Evolutionary conservation across 1,284 basidiomycete genomes (phyloP), one percentile per base, ranked within the genome.

Genomic region (Pseudozyma pruni): DNA sequence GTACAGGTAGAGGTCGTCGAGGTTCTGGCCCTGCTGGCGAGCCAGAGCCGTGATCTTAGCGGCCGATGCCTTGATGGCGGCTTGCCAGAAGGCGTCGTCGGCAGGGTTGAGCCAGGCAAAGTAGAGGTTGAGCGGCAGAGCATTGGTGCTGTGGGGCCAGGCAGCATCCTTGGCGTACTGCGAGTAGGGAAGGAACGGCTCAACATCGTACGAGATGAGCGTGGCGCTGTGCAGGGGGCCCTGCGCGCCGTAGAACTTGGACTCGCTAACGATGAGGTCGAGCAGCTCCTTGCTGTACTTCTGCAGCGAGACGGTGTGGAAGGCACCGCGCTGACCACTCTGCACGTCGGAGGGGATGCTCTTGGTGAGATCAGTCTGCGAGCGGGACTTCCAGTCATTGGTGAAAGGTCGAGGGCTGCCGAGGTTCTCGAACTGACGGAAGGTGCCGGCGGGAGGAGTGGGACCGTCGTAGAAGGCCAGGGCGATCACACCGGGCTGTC

Each of bases 81-180:
- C 39, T 4, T 25, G 44, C 62, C 64, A 78, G 39, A 67, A 78
- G 0, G 32, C 59, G 35, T 78, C 75, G 16, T 78, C 63, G 14
- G 41, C 39, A 5, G 70, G 55, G 52, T 75, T 64, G 35, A 42
- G 41, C 75, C 75, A 78, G 20, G 63, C 53, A 45, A 73, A 74
- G 61, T 75, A 78, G 25, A 78, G 50, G 57, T 72, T 69, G 22
- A 78, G 56, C n/a, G 72, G 75, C n/a, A 72, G 57, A 0, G 76
- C 68, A 22, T 64, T 60, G 40, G 60, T 69, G 11, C 27, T 54
- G 57, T 78, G 74, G 3, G 63, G 61, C 59, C 61, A 78, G 11
- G 70, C 74, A 17, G 64, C 50, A 4, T 70, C 66, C 17, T 48
- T 34, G 11, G 63, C 61, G 34, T 48, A 60, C 35, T 58, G 53